Conservation (phyloP, 192 early-diverging fungal species). For the Pecoramyces ruminantium region DNA sequence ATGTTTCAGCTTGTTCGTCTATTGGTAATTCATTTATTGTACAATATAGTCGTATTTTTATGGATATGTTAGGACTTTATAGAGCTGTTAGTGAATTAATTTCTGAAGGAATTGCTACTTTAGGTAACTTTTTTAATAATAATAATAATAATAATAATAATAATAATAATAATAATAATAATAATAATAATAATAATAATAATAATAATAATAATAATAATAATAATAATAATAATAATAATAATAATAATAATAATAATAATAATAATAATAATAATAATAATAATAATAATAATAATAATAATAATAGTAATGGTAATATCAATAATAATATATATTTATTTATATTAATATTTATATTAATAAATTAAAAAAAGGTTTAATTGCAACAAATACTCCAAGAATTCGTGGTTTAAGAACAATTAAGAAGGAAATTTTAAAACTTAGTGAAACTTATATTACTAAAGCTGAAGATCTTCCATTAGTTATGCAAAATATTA, state of each 20-base stretch:
- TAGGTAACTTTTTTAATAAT: slow-evolving; percentile 19
- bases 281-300: no score
- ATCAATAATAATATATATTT: no score
- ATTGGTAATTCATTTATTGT: slow-evolving; percentile 73
- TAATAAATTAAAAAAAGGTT: slow-evolving; percentile 22
- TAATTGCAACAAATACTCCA: slow-evolving; percentile 76
- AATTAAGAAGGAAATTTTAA: slow-evolving; percentile 94
- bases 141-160: no score
- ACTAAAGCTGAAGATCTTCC: slow-evolving; percentile 70
- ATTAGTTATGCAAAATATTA: slow-evolving; percentile 63
- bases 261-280: no score
- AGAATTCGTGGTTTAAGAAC: slow-evolving; percentile 77
- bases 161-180: no score
- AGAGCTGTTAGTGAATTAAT: slow-evolving; percentile 72
- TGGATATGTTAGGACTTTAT: slow-evolving; percentile 83
- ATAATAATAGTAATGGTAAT: no score
- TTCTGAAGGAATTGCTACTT: slow-evolving; percentile 50
- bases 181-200: no score
- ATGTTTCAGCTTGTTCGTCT: slow-evolving; percentile 77
- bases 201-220: no score
- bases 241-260: no score
- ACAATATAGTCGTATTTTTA: slow-evolving; percentile 79
- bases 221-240: no score
- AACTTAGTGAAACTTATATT: slow-evolving; percentile 85
- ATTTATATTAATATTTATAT: no score